A percentile compares a stretch with the other conserved stretches of the same genome.
Conservation (phyloP, 768 basidiomycete species). For the Mycena polygramma region DNA sequence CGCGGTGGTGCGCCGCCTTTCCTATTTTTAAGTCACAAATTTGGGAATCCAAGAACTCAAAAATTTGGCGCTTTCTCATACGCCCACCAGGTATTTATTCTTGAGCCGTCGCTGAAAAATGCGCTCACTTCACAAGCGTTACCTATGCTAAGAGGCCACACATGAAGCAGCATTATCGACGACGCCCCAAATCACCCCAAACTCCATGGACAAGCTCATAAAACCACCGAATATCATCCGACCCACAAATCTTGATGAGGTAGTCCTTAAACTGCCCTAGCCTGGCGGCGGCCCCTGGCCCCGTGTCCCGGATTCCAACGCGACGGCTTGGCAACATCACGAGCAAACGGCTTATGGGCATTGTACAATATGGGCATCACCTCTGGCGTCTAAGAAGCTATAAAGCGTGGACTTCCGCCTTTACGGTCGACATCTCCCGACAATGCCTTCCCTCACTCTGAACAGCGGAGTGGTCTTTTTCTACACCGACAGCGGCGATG, state of each 20-base stretch:
- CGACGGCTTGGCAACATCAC: too few species aligned
- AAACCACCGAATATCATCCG: background rate
- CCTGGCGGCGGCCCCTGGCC: too few species aligned
- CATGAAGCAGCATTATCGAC: background rate
- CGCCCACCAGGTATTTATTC: background rate
- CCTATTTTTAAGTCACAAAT: background rate
- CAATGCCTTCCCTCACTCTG: slow-evolving; percentile 32
- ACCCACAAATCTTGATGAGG: too few species aligned
- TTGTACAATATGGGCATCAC: too few species aligned
- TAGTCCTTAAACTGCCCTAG: too few species aligned
- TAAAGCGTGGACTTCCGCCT: background rate
- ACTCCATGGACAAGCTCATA: background rate
- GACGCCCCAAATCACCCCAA: background rate
- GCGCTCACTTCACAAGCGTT: background rate
- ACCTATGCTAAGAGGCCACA: background rate
- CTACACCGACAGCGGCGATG: slow-evolving; percentile 48
- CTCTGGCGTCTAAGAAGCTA: background rate
- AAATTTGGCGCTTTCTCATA: background rate
- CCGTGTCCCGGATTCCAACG: too few species aligned
- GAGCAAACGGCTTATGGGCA: too few species aligned
- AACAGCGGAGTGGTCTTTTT: slow-evolving; percentile 39
- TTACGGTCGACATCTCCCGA: background rate
- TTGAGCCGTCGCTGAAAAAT: background rate
- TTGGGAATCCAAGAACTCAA: background rate
- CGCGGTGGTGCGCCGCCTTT: background rate